phyloP scores from a whole-genome alignment of 352 stramenopile genomes.

The Globisporangium nodosum region DNA sequence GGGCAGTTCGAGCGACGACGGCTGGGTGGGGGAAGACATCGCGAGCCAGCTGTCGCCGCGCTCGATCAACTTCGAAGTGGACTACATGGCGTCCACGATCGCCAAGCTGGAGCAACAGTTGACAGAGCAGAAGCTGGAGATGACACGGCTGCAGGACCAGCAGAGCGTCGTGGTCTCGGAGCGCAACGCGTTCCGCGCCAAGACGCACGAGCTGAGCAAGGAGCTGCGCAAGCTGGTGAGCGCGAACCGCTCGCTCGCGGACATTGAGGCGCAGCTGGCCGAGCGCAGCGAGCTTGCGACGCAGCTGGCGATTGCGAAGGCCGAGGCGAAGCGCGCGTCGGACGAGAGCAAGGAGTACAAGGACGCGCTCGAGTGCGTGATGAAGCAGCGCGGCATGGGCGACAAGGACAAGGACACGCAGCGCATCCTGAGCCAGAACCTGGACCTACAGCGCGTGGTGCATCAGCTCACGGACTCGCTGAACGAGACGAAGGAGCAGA shows the following conservation, averaged over 20 bases:
- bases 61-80: constrained; percentile 20
- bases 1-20: constrained; percentile 4
- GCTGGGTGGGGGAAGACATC: constrained; percentile 13
- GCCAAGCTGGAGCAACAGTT: constrained; percentile 41
- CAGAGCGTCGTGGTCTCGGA: constrained; percentile 36
- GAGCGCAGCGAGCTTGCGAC: constrained; percentile 49
- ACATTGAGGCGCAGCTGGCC: constrained; percentile 50
- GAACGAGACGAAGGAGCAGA: constrained; percentile 62
- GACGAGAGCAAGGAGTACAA: constrained; percentile 65
- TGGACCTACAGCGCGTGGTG: constrained; percentile 65
- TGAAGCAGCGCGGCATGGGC: constrained; percentile 36
- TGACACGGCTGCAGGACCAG: constrained; percentile 27
- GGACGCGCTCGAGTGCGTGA: constrained; percentile 37
- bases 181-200: constrained; percentile 54
- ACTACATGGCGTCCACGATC: constrained; percentile 20
- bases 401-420: constrained; percentile 70
- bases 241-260: constrained; percentile 37
- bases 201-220: constrained; percentile 41
- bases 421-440: constrained; percentile 54
- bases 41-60: constrained; percentile 25
- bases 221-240: constrained; percentile 58
- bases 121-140: constrained; percentile 17
- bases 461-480: constrained; percentile 70
- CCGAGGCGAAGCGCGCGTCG: constrained; percentile 41
- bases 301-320: constrained; percentile 46